Evolutionary conservation across 1,284 basidiomycete genomes (phyloP).

Genomic region (Trichosporon inkin): DNA sequence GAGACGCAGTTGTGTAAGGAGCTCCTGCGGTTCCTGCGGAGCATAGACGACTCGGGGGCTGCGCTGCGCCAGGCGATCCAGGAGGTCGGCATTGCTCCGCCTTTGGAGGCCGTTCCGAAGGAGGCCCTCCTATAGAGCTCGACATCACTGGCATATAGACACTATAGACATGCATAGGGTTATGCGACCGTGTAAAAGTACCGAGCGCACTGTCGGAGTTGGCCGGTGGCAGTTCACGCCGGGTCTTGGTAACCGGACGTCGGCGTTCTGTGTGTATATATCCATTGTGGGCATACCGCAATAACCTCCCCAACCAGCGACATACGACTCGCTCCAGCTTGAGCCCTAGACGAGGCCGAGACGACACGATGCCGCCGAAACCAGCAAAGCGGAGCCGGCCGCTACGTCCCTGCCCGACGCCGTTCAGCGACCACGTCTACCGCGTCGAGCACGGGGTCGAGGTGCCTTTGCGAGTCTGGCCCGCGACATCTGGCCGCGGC

Average conservation of each 20-base stretch:
- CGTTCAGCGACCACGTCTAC: conserved; percentile 29
- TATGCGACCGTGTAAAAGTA: too few species aligned
- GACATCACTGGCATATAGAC: too few species aligned
- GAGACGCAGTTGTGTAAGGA: conserved; percentile 62
- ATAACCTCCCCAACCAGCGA: too few species aligned
- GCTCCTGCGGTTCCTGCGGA: conserved; percentile 82
- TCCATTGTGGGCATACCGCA: too few species aligned
- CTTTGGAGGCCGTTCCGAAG: conserved; percentile 11
- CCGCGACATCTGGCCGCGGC: not conserved
- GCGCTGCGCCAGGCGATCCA: conserved; percentile 56
- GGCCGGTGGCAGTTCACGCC: too few species aligned
- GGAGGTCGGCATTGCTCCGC: conserved; percentile 36
- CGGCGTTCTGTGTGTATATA: too few species aligned
- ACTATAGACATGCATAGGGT: too few species aligned
- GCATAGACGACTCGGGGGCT: conserved; percentile 76
- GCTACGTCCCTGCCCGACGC: conserved; percentile 20
- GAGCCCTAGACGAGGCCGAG: too few species aligned
- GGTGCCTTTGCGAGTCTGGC: conserved; percentile 31
- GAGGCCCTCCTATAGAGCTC: not conserved
- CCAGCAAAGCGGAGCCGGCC: not conserved
- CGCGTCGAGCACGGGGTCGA: conserved; percentile 24
- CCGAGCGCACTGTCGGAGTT: too few species aligned
- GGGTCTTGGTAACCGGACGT: too few species aligned
- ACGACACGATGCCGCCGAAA: not conserved
- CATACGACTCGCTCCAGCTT: too few species aligned